These are phyloP conservation scores for Ustilago cynodontis DNA, from an alignment of 1,284 basidiomycete species.

Conservation along the genomic window DNA sequence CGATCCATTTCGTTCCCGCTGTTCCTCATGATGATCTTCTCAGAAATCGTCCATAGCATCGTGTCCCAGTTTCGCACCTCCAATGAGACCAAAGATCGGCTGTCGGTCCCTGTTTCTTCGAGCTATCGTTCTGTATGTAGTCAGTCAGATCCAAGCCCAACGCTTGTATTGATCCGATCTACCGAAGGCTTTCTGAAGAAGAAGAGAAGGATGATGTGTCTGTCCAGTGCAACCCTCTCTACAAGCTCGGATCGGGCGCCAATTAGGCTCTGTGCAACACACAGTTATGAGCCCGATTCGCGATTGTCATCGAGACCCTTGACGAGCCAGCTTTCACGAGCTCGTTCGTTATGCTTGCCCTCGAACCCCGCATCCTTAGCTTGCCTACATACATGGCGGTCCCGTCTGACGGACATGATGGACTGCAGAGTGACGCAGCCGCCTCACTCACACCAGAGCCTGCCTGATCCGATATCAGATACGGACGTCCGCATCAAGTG, in stretches of 20 bases:
- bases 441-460: neutral
- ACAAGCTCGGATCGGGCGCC: neutral
- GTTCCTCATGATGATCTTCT: neutral
- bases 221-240: neutral
- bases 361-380: neutral
- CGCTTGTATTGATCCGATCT: too few relatives aligned
- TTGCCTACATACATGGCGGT: neutral
- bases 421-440: conserved; percentile 10
- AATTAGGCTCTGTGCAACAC: neutral
- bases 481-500: neutral
- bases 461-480: neutral
- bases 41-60: neutral
- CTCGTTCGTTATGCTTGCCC: neutral
- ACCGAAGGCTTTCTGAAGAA: too few relatives aligned
- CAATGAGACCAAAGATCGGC: too few relatives aligned
- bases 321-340: conserved; percentile 5
- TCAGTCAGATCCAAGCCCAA: too few relatives aligned
- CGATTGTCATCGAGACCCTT: conserved; percentile 1
- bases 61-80: too few relatives aligned
- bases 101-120: too few relatives aligned
- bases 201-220: too few relatives aligned
- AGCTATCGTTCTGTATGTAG: too few relatives aligned
- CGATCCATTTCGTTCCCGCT: conserved; percentile 5
- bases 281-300: neutral
- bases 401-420: neutral